Evolutionary conservation across 1,284 basidiomycete species (phyloP), one percentile per base, ranked within the genome.

Genomic region (Heliocybe sulcata): DNA sequence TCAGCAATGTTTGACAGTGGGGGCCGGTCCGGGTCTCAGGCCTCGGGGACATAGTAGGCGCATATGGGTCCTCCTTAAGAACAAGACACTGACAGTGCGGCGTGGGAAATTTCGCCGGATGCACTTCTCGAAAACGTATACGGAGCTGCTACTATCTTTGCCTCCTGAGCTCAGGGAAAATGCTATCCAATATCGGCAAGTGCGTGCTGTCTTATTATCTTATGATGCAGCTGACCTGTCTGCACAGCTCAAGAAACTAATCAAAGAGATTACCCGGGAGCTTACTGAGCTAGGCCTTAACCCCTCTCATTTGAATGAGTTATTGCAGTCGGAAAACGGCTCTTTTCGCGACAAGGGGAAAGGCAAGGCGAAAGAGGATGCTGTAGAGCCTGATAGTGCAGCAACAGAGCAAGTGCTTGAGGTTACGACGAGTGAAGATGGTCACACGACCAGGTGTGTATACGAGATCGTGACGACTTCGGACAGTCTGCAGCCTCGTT

Each of bases 141-240:
- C 80, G 31, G 80, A 88, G 60, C 73, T 90, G 19, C 75, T 94
- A 35, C 72, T 80, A 51, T 77, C 77, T n/a, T 79, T 92, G 8
- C 90, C 91, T 0, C 81, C 82, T 48, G 87, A 90, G 58, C 76
- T 92, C 60, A 78, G 85, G 23, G 75, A 85, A 25, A 85, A 84
- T 68, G 88, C 91, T 0, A 89, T 98, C 56, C 87, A 95, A 64
- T 98, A 98, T 67, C 79, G 90, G 47, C 83, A 88, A 75, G 90
- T 90, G 55, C 27, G 47, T 49, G 14, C 72, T 55, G 19, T 14
- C 35, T 25, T 26, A 35, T 22, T 49, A 4, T 10, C 33, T 22
- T 19, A 55, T 12, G 35, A 35, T 45, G 29, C 19, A 27, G 22
- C 27, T 52, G 20, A 47, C 22, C 14, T 20, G 35, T 16, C 49